Base-by-base conservation (phyloP, 805 yeast genomes). In the Ogataea glucozyma region DNA sequence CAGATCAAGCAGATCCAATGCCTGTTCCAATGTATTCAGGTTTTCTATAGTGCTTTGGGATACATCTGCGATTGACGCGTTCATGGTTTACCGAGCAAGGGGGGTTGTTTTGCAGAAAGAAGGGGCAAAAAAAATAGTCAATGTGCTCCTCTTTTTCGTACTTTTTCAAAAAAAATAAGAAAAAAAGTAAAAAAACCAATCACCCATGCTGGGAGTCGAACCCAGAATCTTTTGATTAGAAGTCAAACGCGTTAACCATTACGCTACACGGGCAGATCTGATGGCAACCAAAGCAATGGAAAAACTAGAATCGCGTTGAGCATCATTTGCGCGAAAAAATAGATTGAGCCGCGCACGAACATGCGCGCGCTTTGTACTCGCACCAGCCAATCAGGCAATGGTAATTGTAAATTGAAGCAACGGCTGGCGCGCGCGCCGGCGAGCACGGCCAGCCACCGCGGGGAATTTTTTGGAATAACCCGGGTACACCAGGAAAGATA, bases 221-320 rank as follows among this genome's bases (percentile, higher is more conserved):
- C 80, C 76, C 79, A 73, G 73, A 75, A 73, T 75, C 79, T 73
- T 73, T 74, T 75, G 80, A 75, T 75, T 74, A 75, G 79, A 75
- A 75, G 79, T 75, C 79, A 75, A 75, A 75, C 77, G 80, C 79
- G 80, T 73, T 75, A 74, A 75, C 80, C 79, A 75, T 75, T 75
- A 73, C 79, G 80, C 80, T 73, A 75, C 79, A 67, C 76, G 70
- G 75, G 76, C 77, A 43, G 26, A 27, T 16, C 38, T 34, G 27
- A 14, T 34, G 31, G 18, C 31, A 27, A 10, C n/a, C 14, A n/a
- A n/a, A n/a, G n/a, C n/a, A n/a, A n/a, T n/a, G n/a, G n/a, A n/a
- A n/a, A n/a, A n/a, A n/a, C n/a, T n/a, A n/a, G n/a, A n/a, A n/a
- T n/a, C n/a, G n/a, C n/a, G n/a, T n/a, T n/a, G n/a, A n/a, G n/a